These are phyloP conservation scores for Leavenworthia alabamica DNA, from an alignment of 345 rosid species.

Conservation along the genomic window DNA sequence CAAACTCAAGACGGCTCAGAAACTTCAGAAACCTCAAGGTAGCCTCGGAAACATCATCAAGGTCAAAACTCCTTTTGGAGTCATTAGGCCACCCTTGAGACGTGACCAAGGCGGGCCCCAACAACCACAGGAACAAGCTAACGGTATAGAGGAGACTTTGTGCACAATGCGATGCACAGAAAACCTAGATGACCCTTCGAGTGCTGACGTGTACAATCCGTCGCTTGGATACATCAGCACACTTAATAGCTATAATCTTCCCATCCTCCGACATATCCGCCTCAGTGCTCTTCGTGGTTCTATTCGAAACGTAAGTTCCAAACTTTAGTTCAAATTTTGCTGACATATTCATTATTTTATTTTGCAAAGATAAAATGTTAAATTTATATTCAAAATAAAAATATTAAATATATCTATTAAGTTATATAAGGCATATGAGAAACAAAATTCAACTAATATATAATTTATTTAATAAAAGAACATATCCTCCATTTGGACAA, in stretches of 20 bases:
- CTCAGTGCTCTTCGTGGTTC: conserved; percentile 47
- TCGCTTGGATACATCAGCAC: conserved; percentile 43
- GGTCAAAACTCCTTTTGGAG: conserved; percentile 36
- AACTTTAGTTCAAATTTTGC: not conserved
- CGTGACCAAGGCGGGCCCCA: conserved; percentile 9
- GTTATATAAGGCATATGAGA: too few species aligned
- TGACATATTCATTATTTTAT: not conserved
- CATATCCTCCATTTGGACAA: too few species aligned
- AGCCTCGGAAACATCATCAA: conserved; percentile 45
- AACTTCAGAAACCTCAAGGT: conserved; percentile 41
- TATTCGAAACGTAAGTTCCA: conserved; percentile 26
- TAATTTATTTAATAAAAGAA: too few species aligned
- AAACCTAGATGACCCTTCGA: conserved; percentile 46
- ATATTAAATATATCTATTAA: too few species aligned
- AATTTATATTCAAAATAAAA: too few species aligned
- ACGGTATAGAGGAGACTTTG: conserved; percentile 55
- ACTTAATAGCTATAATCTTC: conserved; percentile 49
- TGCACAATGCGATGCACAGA: conserved; percentile 47
- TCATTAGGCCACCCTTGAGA: conserved; percentile 38
- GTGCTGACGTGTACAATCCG: conserved; percentile 44
- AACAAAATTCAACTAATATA: too few species aligned
- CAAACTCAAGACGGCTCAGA: conserved; percentile 30
- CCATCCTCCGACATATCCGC: conserved; percentile 38
- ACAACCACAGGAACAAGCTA: conserved; percentile 9
- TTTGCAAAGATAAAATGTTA: not conserved